These are phyloP conservation scores for Arctostaphylos glauca DNA, from an alignment of 148 eudicot species.

Conservation along the genomic window DNA sequence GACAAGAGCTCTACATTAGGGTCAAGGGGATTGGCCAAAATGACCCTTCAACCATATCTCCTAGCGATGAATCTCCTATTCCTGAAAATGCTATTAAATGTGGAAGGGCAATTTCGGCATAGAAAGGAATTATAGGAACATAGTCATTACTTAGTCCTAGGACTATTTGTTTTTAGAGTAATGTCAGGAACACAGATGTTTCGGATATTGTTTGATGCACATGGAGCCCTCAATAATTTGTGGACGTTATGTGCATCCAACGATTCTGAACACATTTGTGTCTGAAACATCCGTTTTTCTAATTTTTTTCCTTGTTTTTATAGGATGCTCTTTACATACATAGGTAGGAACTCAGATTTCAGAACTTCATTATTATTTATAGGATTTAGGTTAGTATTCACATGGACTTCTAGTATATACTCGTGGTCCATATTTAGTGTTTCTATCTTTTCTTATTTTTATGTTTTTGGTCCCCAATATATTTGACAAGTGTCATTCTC, in stretches of 20 bases:
- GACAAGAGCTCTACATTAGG: slow-evolving; percentile 27
- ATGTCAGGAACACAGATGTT: too few species aligned
- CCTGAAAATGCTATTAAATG: slow-evolving; percentile 22
- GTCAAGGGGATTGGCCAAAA: slow-evolving; percentile 14
- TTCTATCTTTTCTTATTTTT: background rate
- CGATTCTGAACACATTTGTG: too few species aligned
- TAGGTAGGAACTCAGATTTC: background rate
- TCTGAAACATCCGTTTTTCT: too few species aligned
- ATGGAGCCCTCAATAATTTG: too few species aligned
- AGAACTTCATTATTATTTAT: background rate
- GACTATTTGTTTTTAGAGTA: too few species aligned
- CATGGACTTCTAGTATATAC: background rate
- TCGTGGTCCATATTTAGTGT: background rate
- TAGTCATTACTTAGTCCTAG: too few species aligned
- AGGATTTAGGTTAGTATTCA: too few species aligned
- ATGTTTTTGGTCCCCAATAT: background rate
- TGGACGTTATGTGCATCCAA: too few species aligned
- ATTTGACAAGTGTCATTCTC: too few species aligned
- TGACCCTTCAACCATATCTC: slow-evolving; percentile 19
- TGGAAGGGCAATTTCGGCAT: slow-evolving; percentile 12
- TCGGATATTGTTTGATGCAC: too few species aligned
- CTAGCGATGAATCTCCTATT: slow-evolving; percentile 22
- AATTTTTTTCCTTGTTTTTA: background rate
- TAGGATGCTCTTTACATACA: background rate
- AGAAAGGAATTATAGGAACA: too few species aligned